Conservation (phyloP, 305 asterid genomes). For the Ilex paraguariensis region DNA sequence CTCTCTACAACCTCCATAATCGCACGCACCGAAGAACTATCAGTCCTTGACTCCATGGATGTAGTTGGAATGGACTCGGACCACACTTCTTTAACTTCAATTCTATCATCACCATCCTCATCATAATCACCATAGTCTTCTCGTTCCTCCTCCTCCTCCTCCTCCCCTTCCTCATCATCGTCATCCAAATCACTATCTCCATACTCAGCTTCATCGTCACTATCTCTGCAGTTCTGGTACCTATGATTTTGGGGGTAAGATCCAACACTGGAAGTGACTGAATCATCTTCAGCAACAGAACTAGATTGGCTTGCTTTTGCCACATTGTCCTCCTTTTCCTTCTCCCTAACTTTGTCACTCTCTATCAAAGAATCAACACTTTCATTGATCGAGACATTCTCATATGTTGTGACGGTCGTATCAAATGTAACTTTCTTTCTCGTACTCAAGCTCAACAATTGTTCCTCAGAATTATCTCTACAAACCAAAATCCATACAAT, state of each 20-base stretch:
- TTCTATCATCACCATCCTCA: conserved; percentile 27
- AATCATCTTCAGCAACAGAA: conserved; percentile 48
- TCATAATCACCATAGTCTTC: conserved; percentile 33
- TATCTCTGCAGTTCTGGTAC: conserved; percentile 78
- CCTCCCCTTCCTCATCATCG: conserved; percentile 34
- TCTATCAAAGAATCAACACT: conserved; percentile 59
- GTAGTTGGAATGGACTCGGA: conserved; percentile 41
- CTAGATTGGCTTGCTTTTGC: conserved; percentile 25
- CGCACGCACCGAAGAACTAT: conserved; percentile 17
- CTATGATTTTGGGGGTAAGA: conserved; percentile 78
- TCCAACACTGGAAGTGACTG: conserved; percentile 54
- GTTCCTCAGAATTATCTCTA: conserved; percentile 55
- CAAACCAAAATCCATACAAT: conserved; percentile 9
- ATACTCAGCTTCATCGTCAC: conserved; percentile 68
- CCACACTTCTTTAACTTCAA: conserved; percentile 40
- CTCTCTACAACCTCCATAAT: conserved; percentile 45
- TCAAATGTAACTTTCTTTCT: conserved; percentile 73
- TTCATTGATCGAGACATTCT: conserved; percentile 48
- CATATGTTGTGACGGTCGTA: conserved; percentile 63
- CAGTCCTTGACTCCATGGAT: conserved; percentile 49
- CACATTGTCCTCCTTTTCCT: conserved; percentile 26
- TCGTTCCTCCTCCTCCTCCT: conserved; percentile 22
- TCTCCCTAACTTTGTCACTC: conserved; percentile 8
- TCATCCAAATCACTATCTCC: conserved; percentile 72
- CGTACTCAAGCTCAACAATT: conserved; percentile 32